These are phyloP conservation scores for Salvia rosmarinus DNA, from an alignment of 257 asterid genomes.

Conservation along the genomic window DNA sequence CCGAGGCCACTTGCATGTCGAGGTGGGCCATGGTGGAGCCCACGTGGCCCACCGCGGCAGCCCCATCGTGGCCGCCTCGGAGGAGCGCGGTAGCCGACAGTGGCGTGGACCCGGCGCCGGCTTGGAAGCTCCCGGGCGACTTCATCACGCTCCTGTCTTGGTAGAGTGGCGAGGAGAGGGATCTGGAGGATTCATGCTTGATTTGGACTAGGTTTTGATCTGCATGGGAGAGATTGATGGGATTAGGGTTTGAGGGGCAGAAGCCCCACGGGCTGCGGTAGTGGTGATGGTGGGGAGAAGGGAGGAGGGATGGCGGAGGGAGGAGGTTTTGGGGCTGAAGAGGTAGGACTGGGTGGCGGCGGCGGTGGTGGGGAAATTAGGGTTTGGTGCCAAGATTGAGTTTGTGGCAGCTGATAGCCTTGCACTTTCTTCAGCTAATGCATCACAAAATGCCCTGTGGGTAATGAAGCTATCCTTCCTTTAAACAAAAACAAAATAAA, in stretches of 20 bases:
- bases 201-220: conserved; percentile 40
- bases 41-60: conserved; percentile 42
- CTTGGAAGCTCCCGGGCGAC: conserved; percentile 36
- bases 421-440: conserved; percentile 87
- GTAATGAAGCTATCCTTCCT: conserved; percentile 91
- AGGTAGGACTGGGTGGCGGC: conserved; percentile 41
- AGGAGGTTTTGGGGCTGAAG: conserved; percentile 38
- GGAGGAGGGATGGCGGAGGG: conserved; percentile 42
- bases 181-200: conserved; percentile 55
- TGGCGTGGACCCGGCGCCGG: conserved; percentile 26
- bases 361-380: conserved; percentile 34
- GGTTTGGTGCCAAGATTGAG: conserved; percentile 46
- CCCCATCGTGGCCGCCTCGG: conserved; percentile 62
- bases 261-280: conserved; percentile 43
- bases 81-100: conserved; percentile 81
- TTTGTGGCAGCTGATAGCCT: conserved; percentile 72
- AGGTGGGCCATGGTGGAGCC: conserved; percentile 70
- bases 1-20: conserved; percentile 51
- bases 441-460: conserved; percentile 92
- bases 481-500: conserved; percentile 12
- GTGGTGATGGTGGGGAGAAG: conserved; percentile 31
- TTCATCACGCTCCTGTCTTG: conserved; percentile 35
- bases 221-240: conserved; percentile 15
- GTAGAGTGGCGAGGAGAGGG: conserved; percentile 48
- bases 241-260: conserved; percentile 43